Evolutionary conservation across 129 eudicot genomes (phyloP), one percentile per base, ranked within the genome.

Genomic region (Flaveria brownii): DNA sequence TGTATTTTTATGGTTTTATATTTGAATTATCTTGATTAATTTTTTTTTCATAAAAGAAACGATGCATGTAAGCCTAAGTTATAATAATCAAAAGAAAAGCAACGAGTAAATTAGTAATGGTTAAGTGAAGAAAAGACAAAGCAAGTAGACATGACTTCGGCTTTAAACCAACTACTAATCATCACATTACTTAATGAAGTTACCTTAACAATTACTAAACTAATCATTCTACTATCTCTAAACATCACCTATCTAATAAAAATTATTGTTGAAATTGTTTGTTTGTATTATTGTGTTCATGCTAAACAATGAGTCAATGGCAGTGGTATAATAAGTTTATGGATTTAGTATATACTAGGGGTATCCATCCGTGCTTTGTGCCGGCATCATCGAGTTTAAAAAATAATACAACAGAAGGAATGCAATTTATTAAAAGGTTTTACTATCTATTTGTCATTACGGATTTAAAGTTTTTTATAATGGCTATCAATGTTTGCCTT

Each of bases 51-150:
- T 18, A 7, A 55, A 55, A 55, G 28, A 55, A 55, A 17, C 18
- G 49, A 45, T 45, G 49, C 49, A 9, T 45, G 13, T 45, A 2
- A 45, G 13, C 41, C 49, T 0, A 45, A 9, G 49, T 22, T 45
- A 18, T 69, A 46, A 43, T 46, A 20, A 46, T 13, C 0, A 10
- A 22, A 69, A 13, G 10, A 23, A 45, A 46, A 45, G 49, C 11
- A 22, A 3, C 23, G 6, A 49, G 61, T 49, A 46, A 23, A 25
- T 23, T 22, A 20, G 54, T 54, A 55, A n/a, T 17, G 55, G 16
- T 66, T 47, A 72, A 72, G 67, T 47, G 41, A 70, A 47, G 60
- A 12, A 67, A 41, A 43, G 36, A 65, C n/a, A 65, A 45, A 72
- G 12, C 76, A 52, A 51, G 25, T 52, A 71, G 18, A 71, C 47